These are phyloP conservation scores for Meripilus lineatus DNA, from an alignment of 1,284 basidiomycete species.

Conservation along the genomic window DNA sequence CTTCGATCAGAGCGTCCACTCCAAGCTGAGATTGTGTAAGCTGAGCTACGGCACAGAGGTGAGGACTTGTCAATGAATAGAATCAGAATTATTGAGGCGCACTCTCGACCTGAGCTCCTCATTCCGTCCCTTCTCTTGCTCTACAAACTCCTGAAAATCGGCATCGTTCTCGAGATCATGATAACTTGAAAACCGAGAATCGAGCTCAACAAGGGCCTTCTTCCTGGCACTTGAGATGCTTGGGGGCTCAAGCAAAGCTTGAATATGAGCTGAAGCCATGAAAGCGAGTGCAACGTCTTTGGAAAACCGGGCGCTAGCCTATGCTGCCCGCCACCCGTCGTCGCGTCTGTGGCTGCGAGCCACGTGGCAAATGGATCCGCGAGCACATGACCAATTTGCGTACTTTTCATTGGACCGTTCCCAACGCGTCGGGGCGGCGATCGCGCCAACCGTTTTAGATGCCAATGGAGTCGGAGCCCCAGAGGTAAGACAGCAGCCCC, in stretches of 20 bases:
- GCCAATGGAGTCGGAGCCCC: too few species aligned
- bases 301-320: too few species aligned
- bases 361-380: too few species aligned
- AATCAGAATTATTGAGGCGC: conserved; percentile 14
- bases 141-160: conserved; percentile 37
- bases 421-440: too few species aligned
- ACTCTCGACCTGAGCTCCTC: conserved; percentile 24
- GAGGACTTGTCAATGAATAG: background rate
- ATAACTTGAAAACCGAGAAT: conserved; percentile 41
- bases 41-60: conserved; percentile 44
- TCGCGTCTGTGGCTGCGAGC: too few species aligned
- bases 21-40: conserved; percentile 46
- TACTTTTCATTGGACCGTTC: too few species aligned
- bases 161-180: conserved; percentile 30
- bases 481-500: too few species aligned
- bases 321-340: too few species aligned
- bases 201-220: conserved; percentile 39
- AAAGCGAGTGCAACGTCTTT: too few species aligned
- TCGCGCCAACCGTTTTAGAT: too few species aligned
- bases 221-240: conserved; percentile 35
- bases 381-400: too few species aligned
- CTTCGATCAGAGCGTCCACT: conserved; percentile 38
- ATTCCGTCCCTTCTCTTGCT: conserved; percentile 17
- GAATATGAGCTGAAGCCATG: conserved; percentile 51
- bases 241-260: conserved; percentile 43